Evolutionary conservation across 108 stramenopile species (phyloP).

Genomic region (Pseudonitzschia multistriata): DNA sequence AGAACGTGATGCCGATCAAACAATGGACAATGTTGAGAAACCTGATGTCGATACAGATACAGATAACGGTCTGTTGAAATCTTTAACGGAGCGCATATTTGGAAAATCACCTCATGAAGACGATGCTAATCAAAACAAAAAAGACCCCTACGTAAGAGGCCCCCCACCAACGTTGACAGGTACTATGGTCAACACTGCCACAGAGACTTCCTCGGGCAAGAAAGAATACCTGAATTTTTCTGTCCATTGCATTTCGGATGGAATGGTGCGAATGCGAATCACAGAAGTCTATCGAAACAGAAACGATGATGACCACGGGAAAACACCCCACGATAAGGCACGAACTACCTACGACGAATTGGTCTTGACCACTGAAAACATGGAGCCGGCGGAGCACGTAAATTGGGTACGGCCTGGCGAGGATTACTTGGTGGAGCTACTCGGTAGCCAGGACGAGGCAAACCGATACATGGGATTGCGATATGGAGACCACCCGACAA

Average conservation of each 20-base stretch:
- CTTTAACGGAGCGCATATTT: conserved; percentile 43
- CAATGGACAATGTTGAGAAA: conserved; percentile 14
- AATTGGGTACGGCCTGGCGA: conserved; percentile 44
- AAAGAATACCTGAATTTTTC: conserved; percentile 62
- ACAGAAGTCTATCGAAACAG: conserved; percentile 60
- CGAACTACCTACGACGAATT: conserved; percentile 85
- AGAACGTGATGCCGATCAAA: not conserved
- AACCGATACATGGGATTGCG: conserved; percentile 55
- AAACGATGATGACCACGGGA: conserved; percentile 9
- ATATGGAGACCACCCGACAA: conserved; percentile 34
- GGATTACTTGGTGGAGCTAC: conserved; percentile 8
- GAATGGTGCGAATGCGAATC: conserved; percentile 74
- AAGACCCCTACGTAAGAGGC: conserved; percentile 61
- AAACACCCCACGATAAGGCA: conserved; percentile 42
- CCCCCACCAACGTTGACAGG: conserved; percentile 69
- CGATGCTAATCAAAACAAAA: not conserved
- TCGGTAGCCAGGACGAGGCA: conserved; percentile 13
- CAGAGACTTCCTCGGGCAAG: conserved; percentile 49
- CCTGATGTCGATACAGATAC: conserved; percentile 5
- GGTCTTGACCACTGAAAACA: conserved; percentile 70
- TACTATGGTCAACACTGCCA: conserved; percentile 48
- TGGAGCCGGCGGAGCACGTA: conserved; percentile 50
- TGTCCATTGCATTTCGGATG: conserved; percentile 68
- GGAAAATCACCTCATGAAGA: conserved; percentile 24
- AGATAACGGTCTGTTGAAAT: conserved; percentile 33